phyloP scores from a whole-genome alignment of 2,329 filamentous ascomycete species.

The Calonectria honghensis region DNA sequence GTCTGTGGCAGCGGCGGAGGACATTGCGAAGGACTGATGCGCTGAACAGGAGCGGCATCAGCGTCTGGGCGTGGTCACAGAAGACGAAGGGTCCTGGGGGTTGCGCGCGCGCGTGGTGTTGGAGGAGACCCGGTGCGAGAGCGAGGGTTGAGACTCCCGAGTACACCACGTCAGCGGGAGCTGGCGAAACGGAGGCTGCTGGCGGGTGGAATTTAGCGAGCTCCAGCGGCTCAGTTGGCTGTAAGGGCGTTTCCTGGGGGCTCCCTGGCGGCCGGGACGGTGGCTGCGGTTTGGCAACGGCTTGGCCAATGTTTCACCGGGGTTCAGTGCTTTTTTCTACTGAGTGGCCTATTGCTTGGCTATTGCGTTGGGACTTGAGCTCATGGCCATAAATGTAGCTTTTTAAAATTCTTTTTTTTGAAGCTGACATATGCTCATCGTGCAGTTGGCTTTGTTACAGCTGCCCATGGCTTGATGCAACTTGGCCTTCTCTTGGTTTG shows the following conservation, averaged over 20 bases:
- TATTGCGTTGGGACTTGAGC: not conserved
- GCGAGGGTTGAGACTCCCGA: slow-evolving; percentile 41
- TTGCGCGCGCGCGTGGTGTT: slow-evolving; percentile 46
- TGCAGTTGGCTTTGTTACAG: slow-evolving; percentile 21
- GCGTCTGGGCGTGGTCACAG: slow-evolving; percentile 45
- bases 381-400: not conserved
- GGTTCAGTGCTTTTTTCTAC: slow-evolving; percentile 20
- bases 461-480: slow-evolving; percentile 15
- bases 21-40: slow-evolving; percentile 60
- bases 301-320: slow-evolving; percentile 23
- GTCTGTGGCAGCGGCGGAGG: slow-evolving; percentile 61
- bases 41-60: slow-evolving; percentile 51
- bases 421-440: slow-evolving; percentile 27
- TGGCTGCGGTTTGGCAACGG: not conserved
- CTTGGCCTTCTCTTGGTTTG: slow-evolving; percentile 26
- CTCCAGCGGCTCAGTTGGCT: slow-evolving; percentile 38
- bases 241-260: slow-evolving; percentile 42
- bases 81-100: slow-evolving; percentile 35
- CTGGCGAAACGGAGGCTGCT: slow-evolving; percentile 35
- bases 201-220: slow-evolving; percentile 52
- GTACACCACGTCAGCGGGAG: slow-evolving; percentile 53
- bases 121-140: slow-evolving; percentile 38
- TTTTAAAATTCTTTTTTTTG: not conserved
- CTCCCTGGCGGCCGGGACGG: slow-evolving; percentile 16
- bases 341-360: not conserved